These are phyloP conservation scores for Ceratobasidium sp. DNA, from an alignment of 1,284 basidiomycete genomes.

Conservation along the genomic window DNA sequence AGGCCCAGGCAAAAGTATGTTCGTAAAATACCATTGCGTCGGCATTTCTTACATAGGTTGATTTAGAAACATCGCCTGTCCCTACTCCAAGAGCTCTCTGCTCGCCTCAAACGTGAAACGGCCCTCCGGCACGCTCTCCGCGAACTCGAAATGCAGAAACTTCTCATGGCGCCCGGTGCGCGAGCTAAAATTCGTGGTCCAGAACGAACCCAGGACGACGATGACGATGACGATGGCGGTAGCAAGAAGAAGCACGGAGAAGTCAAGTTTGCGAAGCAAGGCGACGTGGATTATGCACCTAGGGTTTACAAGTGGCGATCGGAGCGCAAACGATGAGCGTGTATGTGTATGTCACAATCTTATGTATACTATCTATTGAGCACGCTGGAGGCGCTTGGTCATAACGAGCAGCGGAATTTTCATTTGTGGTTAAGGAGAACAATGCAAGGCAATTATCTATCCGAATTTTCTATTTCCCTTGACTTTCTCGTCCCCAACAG, in stretches of 20 bases:
- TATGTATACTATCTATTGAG: too few species aligned
- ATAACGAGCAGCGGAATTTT: too few species aligned
- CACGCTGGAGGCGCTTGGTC: too few species aligned
- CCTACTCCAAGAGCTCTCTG: slow-evolving; percentile 77
- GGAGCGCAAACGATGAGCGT: slow-evolving; percentile 48
- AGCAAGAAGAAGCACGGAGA: slow-evolving; percentile 23
- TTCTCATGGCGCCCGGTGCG: slow-evolving; percentile 82
- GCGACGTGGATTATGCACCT: slow-evolving; percentile 47
- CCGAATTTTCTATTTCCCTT: too few species aligned
- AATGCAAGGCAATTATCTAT: too few species aligned
- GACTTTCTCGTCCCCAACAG: too few species aligned
- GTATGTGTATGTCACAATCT: too few species aligned
- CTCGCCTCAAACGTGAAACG: slow-evolving; percentile 73
- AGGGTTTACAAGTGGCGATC: slow-evolving; percentile 53
- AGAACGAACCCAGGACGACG: slow-evolving; percentile 56
- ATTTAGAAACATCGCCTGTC: slow-evolving; percentile 61
- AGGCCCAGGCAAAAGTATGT: slow-evolving; percentile 42
- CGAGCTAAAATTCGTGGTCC: slow-evolving; percentile 68
- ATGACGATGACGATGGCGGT: slow-evolving; percentile 55
- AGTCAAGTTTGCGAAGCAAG: slow-evolving; percentile 48
- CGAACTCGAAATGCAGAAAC: slow-evolving; percentile 82
- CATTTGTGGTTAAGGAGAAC: too few species aligned
- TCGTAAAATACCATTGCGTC: background rate
- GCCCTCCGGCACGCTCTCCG: slow-evolving; percentile 78
- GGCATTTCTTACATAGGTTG: slow-evolving; percentile 18